Evolutionary conservation across 2,329 filamentous ascomycete species (phyloP), one percentile per base, ranked within the genome.

Genomic region (Blastomyces gilchristii): DNA sequence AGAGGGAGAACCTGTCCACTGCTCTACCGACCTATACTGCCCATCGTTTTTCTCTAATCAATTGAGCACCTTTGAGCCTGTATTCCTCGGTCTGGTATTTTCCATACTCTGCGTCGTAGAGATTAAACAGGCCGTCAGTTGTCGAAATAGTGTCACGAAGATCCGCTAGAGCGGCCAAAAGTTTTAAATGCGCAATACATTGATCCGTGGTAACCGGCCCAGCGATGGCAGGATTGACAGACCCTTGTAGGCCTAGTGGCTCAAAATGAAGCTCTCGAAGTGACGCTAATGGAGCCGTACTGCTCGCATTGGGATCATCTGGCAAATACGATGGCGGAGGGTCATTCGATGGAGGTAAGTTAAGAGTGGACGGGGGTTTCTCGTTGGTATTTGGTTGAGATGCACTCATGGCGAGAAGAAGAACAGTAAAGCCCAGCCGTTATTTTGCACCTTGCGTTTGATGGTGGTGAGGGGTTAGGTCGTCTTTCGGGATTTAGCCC

Each of bases 31-130:
- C 80, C 70, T 85, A 91, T 11, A 91, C 71, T 0, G 83, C 82
- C 89, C 89, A 91, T 70, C 88, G 78, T 77, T 90, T 90, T 75
- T 91, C 88, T 16, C 85, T 79, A 39, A 89, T 76, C 59, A 79
- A 78, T 61, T 82, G 81, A 16, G 85, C 74, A 1, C 77, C 75
- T 65, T 76, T 75, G 61, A 75, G 73, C 12, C 68, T 70, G 22
- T 71, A 72, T n/a, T 77, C 69, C 1, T 76, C 73, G 8, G 75
- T 71, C n/a, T 73, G 68, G 18, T 70, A 69, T 59, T 68, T 68
- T 14, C 76, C 65, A 6, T 64, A 68, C 41, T 79, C 77, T 0
- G 75, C 71, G 67, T 88, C 83, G 69, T 76, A 78, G 58, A 91
- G 79, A 2, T 82, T 83, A 74, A 86, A 92, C 1, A 91, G 76